These are phyloP conservation scores for Polyporus arcularius DNA, from an alignment of 768 basidiomycete genomes.

Conservation along the genomic window DNA sequence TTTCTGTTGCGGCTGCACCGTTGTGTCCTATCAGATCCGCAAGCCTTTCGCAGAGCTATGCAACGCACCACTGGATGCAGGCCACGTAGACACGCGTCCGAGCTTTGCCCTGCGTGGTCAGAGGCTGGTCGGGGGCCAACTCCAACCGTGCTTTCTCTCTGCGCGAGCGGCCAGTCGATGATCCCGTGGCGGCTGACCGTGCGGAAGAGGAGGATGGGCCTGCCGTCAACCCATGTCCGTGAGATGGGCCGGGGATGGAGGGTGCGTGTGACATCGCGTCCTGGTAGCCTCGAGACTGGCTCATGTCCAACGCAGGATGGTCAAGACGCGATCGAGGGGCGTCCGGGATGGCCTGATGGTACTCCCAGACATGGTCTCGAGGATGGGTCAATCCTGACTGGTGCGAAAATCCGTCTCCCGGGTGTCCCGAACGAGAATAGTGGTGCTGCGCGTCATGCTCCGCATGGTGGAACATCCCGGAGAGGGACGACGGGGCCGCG, in stretches of 20 bases:
- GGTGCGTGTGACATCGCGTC: conserved; percentile 1
- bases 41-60: not conserved
- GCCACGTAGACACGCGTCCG: conserved; percentile 78
- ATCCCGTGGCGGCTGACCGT: conserved; percentile 4
- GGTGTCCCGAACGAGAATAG: conserved; percentile 5
- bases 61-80: conserved; percentile 69
- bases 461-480: conserved; percentile 20
- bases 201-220: not conserved
- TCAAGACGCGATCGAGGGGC: conserved; percentile 12
- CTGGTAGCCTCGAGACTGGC: conserved; percentile 7
- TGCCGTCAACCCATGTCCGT: conserved; percentile 4
- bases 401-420: conserved; percentile 8
- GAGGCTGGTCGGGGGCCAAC: conserved; percentile 74
- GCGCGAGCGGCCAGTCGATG: conserved; percentile 21
- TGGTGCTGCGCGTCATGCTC: conserved; percentile 17
- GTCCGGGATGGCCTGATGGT: conserved; percentile 4
- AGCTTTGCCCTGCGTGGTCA: conserved; percentile 79
- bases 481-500: conserved; percentile 15
- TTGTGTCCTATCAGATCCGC: not conserved
- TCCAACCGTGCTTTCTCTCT: conserved; percentile 55
- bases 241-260: conserved; percentile 5
- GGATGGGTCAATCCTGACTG: not conserved
- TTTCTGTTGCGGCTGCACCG: conserved; percentile 67
- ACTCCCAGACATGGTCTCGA: conserved; percentile 14
- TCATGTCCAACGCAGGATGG: conserved; percentile 5